Conservation (phyloP, 2,329 filamentous ascomycete species). For the Fonsecaea monophora region DNA sequence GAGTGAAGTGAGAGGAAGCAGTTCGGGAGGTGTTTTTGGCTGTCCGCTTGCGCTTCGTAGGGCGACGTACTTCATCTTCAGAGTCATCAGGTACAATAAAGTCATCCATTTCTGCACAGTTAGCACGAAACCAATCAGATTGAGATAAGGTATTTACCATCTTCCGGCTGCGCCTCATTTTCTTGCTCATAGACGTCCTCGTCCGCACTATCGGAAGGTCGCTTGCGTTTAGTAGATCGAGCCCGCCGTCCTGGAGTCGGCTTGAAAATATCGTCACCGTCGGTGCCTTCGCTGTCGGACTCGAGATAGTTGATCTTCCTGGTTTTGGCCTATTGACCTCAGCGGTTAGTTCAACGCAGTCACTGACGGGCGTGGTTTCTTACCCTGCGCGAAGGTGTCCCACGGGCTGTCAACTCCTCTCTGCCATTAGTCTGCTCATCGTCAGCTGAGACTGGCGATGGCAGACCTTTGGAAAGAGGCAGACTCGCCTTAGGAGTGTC, state of each 20-base stretch:
- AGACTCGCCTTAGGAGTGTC: constrained; percentile 46
- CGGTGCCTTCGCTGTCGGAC: constrained; percentile 74
- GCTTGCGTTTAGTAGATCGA: constrained; percentile 62
- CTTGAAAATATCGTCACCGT: constrained; percentile 73
- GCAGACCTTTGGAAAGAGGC: constrained; percentile 61
- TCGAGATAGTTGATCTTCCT: constrained; percentile 79
- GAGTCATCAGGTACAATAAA: constrained; percentile 89
- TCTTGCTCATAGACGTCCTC: constrained; percentile 74
- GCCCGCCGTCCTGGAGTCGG: constrained; percentile 56
- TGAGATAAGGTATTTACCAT: constrained; percentile 45
- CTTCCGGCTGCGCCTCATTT: constrained; percentile 63
- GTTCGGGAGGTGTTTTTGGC: constrained; percentile 46
- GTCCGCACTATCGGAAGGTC: constrained; percentile 69
- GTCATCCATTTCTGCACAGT: constrained; percentile 73
- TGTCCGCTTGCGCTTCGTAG: constrained; percentile 74
- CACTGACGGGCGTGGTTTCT: constrained; percentile 30
- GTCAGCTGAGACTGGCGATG: constrained; percentile 54
- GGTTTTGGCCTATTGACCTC: constrained; percentile 61
- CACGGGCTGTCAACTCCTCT: constrained; percentile 52
- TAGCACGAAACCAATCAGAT: neutral
- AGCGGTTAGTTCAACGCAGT: constrained; percentile 19
- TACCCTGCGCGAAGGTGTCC: constrained; percentile 84
- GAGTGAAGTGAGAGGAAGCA: constrained; percentile 52
- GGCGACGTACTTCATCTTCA: constrained; percentile 67
- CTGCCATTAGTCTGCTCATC: constrained; percentile 37